Base-by-base conservation (phyloP, 2,329 filamentous ascomycete species). In the Hypoxylon sp. region DNA sequence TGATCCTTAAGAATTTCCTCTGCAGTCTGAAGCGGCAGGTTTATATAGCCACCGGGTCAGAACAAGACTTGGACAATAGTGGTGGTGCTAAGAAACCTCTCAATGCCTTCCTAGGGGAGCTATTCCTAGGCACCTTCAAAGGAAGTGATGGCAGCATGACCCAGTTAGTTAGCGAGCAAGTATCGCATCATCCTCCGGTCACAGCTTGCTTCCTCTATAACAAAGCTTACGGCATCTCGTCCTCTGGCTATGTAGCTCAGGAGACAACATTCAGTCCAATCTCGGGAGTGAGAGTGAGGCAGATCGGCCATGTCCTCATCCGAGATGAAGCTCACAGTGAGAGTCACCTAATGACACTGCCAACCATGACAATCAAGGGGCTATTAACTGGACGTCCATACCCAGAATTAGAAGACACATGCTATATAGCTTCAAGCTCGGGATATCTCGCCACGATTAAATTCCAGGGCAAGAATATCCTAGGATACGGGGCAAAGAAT, bases 31-130 rank as follows among this genome's bases (percentile, higher is more conserved):
- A 80, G 58, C 80, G 82, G 7, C 84, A 86, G 70, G 82, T 84
- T 58, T 85, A 84, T 63, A 55, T 44, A 13, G 57, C 64, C 4
- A 39, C 48, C 21, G 4, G 42, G 27, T 52, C 57, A 19, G 54
- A 56, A 24, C 57, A 42, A 17, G 51, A 47, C 6, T 48, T 50
- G 7, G 50, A 64, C 6, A 51, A 48, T 5, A 79, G 82, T 13
- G 82, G 82, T 5, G 82, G 82, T 3, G 79, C 83, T 1, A 86
- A 84, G 76, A 87, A 86, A 69, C 84, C 84, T 0, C 72, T 86
- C 52, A 86, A 86, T 67, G 82, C 84, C 1, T 85, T 85, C 57
- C 75, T 85, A 1, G 83, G 83, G 0, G 83, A 85, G 61, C 58
- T 85, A 0, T 85, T 85, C 68, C 62, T 84, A 2, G 82, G 80